phyloP scores from a whole-genome alignment of 805 yeast genomes.

The Kregervanrija fluxuum region DNA sequence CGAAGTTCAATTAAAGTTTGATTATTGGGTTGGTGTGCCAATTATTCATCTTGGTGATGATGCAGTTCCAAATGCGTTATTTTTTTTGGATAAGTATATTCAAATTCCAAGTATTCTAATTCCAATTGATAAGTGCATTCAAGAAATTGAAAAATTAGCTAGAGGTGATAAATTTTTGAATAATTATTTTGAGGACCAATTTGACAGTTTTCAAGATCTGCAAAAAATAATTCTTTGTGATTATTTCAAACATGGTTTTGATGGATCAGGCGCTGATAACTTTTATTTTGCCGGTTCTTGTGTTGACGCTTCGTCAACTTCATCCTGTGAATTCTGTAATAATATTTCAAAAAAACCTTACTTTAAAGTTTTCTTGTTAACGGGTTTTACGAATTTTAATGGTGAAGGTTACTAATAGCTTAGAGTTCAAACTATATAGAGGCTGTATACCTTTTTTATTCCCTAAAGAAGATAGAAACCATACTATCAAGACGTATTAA shows the following conservation, averaged over 20 bases:
- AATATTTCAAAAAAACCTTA: constrained; percentile 61
- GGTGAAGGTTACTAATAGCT: constrained; percentile 53
- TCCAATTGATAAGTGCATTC: constrained; percentile 58
- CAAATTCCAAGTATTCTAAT: constrained; percentile 74
- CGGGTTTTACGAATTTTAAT: constrained; percentile 72
- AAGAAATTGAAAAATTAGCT: constrained; percentile 46
- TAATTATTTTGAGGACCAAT: constrained; percentile 51
- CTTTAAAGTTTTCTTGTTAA: constrained; percentile 48
- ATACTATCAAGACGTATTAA: too few species aligned
- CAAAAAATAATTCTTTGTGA: constrained; percentile 41
- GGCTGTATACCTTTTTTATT: neutral
- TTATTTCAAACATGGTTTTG: constrained; percentile 55
- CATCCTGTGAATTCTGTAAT: constrained; percentile 82
- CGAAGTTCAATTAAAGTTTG: constrained; percentile 59
- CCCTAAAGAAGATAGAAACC: too few species aligned
- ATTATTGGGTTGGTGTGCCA: constrained; percentile 70
- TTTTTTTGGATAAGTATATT: constrained; percentile 70
- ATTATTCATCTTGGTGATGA: constrained; percentile 79
- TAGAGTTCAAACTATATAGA: neutral
- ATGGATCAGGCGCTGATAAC: constrained; percentile 80
- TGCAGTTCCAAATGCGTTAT: constrained; percentile 77
- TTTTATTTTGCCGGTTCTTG: constrained; percentile 81
- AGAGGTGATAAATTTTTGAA: constrained; percentile 37
- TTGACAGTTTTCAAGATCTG: constrained; percentile 47
- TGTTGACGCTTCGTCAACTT: constrained; percentile 74